Evolutionary conservation across 2,329 filamentous ascomycete genomes (phyloP).

Genomic region (Hypoxylon sp.): DNA sequence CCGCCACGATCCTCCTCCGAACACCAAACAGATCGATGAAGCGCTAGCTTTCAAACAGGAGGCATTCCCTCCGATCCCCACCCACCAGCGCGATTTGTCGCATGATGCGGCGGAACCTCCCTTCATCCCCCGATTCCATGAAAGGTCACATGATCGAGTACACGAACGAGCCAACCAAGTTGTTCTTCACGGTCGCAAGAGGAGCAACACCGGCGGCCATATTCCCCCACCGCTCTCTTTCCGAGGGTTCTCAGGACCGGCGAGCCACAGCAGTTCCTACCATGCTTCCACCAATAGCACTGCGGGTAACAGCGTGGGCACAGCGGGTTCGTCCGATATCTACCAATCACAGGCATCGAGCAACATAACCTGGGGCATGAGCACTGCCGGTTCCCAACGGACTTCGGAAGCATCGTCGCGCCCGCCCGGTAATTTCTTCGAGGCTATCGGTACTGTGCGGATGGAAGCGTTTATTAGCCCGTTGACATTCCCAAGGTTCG

Average conservation of each 20-base stretch:
- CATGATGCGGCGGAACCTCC: slow-evolving; percentile 79
- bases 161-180: slow-evolving; percentile 62
- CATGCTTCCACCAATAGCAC: slow-evolving; percentile 70
- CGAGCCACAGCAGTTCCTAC: slow-evolving; percentile 58
- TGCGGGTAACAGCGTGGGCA: slow-evolving; percentile 70
- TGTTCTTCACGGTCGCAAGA: slow-evolving; percentile 80
- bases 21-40: slow-evolving; percentile 59
- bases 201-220: slow-evolving; percentile 89
- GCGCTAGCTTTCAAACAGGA: slow-evolving; percentile 56
- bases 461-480: slow-evolving; percentile 97
- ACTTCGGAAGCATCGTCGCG: slow-evolving; percentile 70
- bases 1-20: slow-evolving; percentile 54
- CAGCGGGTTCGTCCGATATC: slow-evolving; percentile 72
- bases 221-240: slow-evolving; percentile 79
- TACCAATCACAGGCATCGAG: slow-evolving; percentile 69
- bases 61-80: slow-evolving; percentile 52
- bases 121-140: slow-evolving; percentile 77
- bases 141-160: slow-evolving; percentile 63
- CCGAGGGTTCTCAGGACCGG: slow-evolving; percentile 80
- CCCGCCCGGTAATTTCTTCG: slow-evolving; percentile 77
- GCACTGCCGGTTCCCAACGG: slow-evolving; percentile 63
- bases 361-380: slow-evolving; percentile 62
- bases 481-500: slow-evolving; percentile 64
- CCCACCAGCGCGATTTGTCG: slow-evolving; percentile 65
- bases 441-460: slow-evolving; percentile 89